Evolutionary conservation across 2,329 filamentous ascomycete species (phyloP), one percentile per base, ranked within the genome.

Genomic region (Coniochaeta prunicola): DNA sequence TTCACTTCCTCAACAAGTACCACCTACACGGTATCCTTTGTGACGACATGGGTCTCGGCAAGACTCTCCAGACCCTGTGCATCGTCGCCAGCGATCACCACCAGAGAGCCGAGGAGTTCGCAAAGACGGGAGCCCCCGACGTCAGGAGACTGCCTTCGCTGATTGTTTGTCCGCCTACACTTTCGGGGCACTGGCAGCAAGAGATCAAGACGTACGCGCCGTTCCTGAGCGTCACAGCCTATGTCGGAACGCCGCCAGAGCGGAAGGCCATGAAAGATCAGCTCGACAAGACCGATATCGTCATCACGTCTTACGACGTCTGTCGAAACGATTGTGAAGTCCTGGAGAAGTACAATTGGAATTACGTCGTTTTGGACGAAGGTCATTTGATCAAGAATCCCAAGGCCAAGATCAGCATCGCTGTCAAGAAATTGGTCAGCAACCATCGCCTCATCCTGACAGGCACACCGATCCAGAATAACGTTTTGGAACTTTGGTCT

Each of bases 371-470:
- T 4, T 84, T 99, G 8, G 94, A 99, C 68, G 94, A 99, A 76
- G 94, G 96, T 1, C 94, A 99, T 76, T 77, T 99, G 63, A 99
- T 99, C 80, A 99, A 99, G 80, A 99, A 99, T 71, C 92, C 94
- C 3, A 96, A 94, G 71, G 92, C 96, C 1, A 99, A 99, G 77
- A 94, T 96, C 61, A 96, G 91, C 0, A 82, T 92, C 61, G 92
- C 94, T 0, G 93, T 97, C 64, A 99, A 99, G 79, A 85, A 85
- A 60, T 80, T 99, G 34, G 76, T 85, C 7, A 96, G 92, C 70
- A 97, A 99, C 66, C 96, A 99, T 70, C 89, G 94, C 21, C 82
- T 99, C 55, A 99, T 99, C 65, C 83, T 99, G 4, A 99, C 94
- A 0, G 94, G 94, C 42, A 99, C 94, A 1, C 94, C 94, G 0